These are phyloP conservation scores for Lodderomyces pseudojiufengensis DNA, from an alignment of 1,139 yeast species.

Conservation along the genomic window DNA sequence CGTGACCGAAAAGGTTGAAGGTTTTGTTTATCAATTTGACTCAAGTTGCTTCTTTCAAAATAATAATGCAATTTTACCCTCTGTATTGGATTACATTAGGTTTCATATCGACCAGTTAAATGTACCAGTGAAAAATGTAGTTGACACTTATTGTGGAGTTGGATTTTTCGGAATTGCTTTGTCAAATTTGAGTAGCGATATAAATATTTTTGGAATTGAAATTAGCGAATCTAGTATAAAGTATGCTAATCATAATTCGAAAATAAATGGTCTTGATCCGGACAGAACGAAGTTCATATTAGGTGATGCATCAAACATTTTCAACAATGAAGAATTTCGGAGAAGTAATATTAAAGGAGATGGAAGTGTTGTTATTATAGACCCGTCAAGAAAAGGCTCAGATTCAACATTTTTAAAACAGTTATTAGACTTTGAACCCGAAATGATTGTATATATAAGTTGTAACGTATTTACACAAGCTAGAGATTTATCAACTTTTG, in stretches of 20 bases:
- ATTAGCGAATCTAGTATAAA: conserved; percentile 29
- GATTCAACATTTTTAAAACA: conserved; percentile 32
- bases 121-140: conserved; percentile 24
- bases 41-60: conserved; percentile 36
- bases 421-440: conserved; percentile 35
- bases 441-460: conserved; percentile 37
- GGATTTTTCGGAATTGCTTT: conserved; percentile 45
- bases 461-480: conserved; percentile 49
- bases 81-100: conserved; percentile 31
- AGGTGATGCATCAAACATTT: conserved; percentile 39
- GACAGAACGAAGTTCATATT: conserved; percentile 30
- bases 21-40: conserved; percentile 30
- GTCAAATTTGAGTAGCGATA: conserved; percentile 24
- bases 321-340: conserved; percentile 24
- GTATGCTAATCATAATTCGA: conserved; percentile 40
- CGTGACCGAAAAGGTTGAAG: conserved; percentile 30
- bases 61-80: conserved; percentile 33
- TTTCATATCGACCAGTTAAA: conserved; percentile 18
- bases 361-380: conserved; percentile 40
- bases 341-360: conserved; percentile 25
- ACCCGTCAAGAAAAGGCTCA: conserved; percentile 47
- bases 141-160: conserved; percentile 47
- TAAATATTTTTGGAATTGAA: conserved; percentile 45
- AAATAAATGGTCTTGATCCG: conserved; percentile 33
- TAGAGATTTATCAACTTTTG: conserved; percentile 34